Percentiles rank a stretch among this genome's conserved stretches.
phyloP scores from a whole-genome alignment of 345 rosid genomes.

The Euphorbia peplus region DNA sequence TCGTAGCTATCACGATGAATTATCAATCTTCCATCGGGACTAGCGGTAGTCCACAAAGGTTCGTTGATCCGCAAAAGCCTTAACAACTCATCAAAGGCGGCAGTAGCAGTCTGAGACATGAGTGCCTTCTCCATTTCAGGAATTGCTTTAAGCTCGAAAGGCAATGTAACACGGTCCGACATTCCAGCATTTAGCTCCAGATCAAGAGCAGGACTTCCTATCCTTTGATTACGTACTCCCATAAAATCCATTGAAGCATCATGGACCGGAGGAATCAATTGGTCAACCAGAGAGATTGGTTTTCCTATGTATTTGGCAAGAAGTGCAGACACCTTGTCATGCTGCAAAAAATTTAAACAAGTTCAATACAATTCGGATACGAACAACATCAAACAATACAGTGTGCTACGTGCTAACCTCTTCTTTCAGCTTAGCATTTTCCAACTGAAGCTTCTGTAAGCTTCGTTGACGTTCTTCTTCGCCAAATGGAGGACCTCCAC shows the following conservation, averaged over 20 bases:
- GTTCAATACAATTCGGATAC: neutral
- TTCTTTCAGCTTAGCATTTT: conserved; percentile 44
- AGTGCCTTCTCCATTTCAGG: conserved; percentile 34
- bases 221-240: conserved; percentile 12
- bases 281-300: conserved; percentile 22
- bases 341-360: conserved; percentile 29
- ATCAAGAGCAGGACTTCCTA: conserved; percentile 7
- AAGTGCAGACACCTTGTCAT: conserved; percentile 29
- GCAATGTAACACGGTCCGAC: neutral
- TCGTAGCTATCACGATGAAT: conserved; percentile 43
- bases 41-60: conserved; percentile 52
- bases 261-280: conserved; percentile 12
- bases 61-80: conserved; percentile 40
- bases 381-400: neutral
- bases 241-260: conserved; percentile 7
- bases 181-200: conserved; percentile 7
- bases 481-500: conserved; percentile 65
- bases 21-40: conserved; percentile 29
- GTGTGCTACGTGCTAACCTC: conserved; percentile 39
- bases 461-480: conserved; percentile 38
- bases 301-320: conserved; percentile 39
- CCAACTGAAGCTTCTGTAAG: conserved; percentile 39
- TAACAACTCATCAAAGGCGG: conserved; percentile 53
- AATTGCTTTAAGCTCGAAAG: conserved; percentile 12
- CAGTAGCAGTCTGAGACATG: conserved; percentile 41